These are phyloP conservation scores for Colletotrichum aenigma DNA, from an alignment of 2,329 filamentous ascomycete species.

Conservation along the genomic window DNA sequence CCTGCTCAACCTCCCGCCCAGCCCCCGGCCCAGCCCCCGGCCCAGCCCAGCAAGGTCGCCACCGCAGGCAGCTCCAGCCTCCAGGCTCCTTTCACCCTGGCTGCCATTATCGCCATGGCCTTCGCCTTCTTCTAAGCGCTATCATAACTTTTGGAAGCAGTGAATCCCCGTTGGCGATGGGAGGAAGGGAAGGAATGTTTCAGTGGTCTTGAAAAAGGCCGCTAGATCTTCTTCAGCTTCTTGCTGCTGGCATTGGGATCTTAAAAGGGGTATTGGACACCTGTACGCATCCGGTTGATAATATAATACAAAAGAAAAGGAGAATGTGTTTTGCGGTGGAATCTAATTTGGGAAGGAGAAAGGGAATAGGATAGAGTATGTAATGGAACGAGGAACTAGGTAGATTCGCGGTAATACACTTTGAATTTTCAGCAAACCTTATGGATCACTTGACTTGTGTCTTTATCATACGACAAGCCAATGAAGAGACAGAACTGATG, in stretches of 20 bases:
- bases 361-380: background rate
- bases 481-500: background rate
- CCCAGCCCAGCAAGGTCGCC: background rate
- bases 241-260: background rate
- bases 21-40: background rate
- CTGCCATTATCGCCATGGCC: background rate
- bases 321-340: background rate
- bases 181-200: background rate
- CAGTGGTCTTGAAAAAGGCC: background rate
- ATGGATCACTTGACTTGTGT: background rate
- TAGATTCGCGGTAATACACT: background rate
- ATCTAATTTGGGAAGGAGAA: background rate
- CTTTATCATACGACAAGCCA: background rate
- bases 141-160: background rate
- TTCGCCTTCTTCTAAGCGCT: conserved; percentile 5
- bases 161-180: background rate
- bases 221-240: background rate
- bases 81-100: conserved; percentile 4
- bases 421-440: background rate
- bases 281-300: background rate
- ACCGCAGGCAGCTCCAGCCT: conserved; percentile 4
- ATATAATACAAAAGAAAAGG: background rate
- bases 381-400: background rate
- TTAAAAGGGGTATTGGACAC: background rate
- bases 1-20: background rate